Evolutionary conservation across 1,284 basidiomycete genomes (phyloP).

Genomic region (Porogramme epimiltina): DNA sequence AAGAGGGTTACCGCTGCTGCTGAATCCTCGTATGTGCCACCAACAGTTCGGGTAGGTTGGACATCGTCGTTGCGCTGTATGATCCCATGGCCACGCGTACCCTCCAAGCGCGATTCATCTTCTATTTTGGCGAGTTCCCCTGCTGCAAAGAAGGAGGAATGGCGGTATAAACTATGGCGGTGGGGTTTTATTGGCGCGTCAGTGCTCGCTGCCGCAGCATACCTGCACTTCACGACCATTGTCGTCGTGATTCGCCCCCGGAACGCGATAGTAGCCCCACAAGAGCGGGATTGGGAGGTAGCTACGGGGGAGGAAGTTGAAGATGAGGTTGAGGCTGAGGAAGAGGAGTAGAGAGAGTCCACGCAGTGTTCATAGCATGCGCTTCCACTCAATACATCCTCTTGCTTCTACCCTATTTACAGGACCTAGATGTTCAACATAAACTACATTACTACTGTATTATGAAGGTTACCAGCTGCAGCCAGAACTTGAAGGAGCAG

Average conservation of each 20-base stretch:
- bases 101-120: slow-evolving; percentile 6
- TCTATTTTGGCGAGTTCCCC: slow-evolving; percentile 7
- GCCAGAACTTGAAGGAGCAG: too few species aligned
- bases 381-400: background rate
- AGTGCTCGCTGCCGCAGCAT: slow-evolving; percentile 28
- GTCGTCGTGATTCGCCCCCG: background rate
- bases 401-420: too few species aligned
- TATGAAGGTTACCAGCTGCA: too few species aligned
- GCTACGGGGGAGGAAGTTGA: background rate
- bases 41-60: slow-evolving; percentile 15
- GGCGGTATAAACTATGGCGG: slow-evolving; percentile 34
- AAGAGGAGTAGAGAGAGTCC: slow-evolving; percentile 1
- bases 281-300: background rate
- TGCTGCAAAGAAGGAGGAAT: slow-evolving; percentile 37
- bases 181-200: slow-evolving; percentile 38
- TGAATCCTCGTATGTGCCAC: slow-evolving; percentile 19
- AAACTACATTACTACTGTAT: too few species aligned
- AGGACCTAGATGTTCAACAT: too few species aligned
- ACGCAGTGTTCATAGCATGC: background rate
- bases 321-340: background rate
- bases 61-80: slow-evolving; percentile 26
- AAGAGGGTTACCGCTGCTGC: slow-evolving; percentile 44
- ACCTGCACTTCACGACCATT: slow-evolving; percentile 12
- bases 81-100: slow-evolving; percentile 20
- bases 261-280: too few species aligned